phyloP scores from a whole-genome alignment of 768 basidiomycete genomes.

The Leccinum barrowsii region DNA sequence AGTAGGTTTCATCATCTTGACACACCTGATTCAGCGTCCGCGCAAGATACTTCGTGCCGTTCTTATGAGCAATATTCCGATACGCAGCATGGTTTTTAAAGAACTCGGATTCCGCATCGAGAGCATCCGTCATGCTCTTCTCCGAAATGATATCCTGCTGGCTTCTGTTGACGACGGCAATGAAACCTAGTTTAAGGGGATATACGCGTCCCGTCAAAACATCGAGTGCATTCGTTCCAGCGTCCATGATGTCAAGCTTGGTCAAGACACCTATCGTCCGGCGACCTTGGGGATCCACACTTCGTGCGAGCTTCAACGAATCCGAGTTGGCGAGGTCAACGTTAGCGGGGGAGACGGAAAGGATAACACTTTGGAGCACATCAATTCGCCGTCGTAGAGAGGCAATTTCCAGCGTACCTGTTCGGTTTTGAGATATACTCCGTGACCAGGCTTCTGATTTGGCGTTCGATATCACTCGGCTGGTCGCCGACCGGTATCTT shows the following conservation, averaged over 20 bases:
- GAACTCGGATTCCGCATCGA: constrained; percentile 84
- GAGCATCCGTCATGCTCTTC: constrained; percentile 81
- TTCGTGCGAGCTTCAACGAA: constrained; percentile 92
- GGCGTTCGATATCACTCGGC: constrained; percentile 95
- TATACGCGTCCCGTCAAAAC: constrained; percentile 96
- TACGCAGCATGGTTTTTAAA: constrained; percentile 90
- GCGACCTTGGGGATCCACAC: constrained; percentile 93
- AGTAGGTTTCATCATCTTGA: neutral
- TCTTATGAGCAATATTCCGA: constrained; percentile 93
- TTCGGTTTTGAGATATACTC: constrained; percentile 98
- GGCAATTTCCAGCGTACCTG: constrained; percentile 49
- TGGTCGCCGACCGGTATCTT: constrained; percentile 96
- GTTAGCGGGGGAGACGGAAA: constrained; percentile 95
- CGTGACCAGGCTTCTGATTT: constrained; percentile 90
- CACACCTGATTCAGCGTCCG: constrained; percentile 89
- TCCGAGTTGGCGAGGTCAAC: constrained; percentile 99
- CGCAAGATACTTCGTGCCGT: constrained; percentile 94
- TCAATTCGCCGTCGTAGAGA: constrained; percentile 4
- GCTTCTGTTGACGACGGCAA: constrained; percentile 95
- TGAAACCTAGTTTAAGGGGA: constrained; percentile 96
- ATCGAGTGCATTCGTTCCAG: constrained; percentile 96
- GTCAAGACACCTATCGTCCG: constrained; percentile 96
- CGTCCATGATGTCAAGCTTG: constrained; percentile 98
- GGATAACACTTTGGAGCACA: constrained; percentile 67
- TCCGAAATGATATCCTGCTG: constrained; percentile 94